Conservation (phyloP, 805 yeast species). For the Lachancea cidri region DNA sequence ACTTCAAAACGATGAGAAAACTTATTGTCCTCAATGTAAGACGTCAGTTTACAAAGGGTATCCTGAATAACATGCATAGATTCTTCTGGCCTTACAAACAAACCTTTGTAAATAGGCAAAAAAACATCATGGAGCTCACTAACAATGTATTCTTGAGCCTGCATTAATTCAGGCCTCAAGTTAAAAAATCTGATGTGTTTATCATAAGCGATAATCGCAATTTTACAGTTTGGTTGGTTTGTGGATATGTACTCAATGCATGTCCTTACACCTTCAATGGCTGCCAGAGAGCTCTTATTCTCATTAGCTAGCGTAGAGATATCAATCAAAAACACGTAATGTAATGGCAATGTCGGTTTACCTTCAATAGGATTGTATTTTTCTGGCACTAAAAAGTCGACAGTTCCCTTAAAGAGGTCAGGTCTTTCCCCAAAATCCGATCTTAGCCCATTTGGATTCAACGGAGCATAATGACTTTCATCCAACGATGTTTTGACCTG, state of each 20-base stretch:
- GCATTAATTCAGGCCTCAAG: slow-evolving; percentile 49
- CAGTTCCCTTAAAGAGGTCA: slow-evolving; percentile 76
- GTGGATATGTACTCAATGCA: slow-evolving; percentile 37
- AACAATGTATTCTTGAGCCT: slow-evolving; percentile 54
- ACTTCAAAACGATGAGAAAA: slow-evolving; percentile 43
- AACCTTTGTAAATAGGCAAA: slow-evolving; percentile 70
- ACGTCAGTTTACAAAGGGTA: slow-evolving; percentile 48
- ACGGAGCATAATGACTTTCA: slow-evolving; percentile 55
- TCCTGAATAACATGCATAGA: slow-evolving; percentile 59
- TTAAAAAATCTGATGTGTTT: slow-evolving; percentile 67
- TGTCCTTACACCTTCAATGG: slow-evolving; percentile 65
- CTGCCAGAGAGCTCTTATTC: slow-evolving; percentile 47
- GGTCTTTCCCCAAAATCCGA: slow-evolving; percentile 56
- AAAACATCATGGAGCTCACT: slow-evolving; percentile 58
- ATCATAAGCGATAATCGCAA: slow-evolving; percentile 76
- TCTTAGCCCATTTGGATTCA: slow-evolving; percentile 58
- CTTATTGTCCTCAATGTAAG: slow-evolving; percentile 33
- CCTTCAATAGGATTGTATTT: slow-evolving; percentile 53
- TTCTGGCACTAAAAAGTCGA: slow-evolving; percentile 75
- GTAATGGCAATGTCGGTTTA: slow-evolving; percentile 44
- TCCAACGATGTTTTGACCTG: slow-evolving; percentile 68
- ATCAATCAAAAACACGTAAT: slow-evolving; percentile 71
- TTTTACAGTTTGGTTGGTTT: slow-evolving; percentile 40
- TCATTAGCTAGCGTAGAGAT: slow-evolving; percentile 56
- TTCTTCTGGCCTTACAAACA: slow-evolving; percentile 75